Percentiles rank a stretch among this genome's conserved stretches.
These are phyloP conservation scores for Amauroascus verrucosus DNA, from an alignment of 2,329 filamentous ascomycete genomes.

Conservation along the genomic window DNA sequence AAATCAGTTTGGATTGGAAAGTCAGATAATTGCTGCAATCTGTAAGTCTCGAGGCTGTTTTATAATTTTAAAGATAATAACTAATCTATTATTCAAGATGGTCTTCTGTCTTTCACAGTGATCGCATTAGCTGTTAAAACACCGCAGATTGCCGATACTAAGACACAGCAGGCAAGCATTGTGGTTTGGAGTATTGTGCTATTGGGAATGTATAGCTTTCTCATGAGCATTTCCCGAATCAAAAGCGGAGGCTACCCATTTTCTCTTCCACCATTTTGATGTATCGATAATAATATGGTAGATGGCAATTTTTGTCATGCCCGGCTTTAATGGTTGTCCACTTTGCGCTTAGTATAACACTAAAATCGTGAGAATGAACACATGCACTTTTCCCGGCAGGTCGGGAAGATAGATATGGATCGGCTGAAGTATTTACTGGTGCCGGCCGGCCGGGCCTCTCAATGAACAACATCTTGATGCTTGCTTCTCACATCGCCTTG, in stretches of 20 bases:
- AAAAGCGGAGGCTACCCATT: constrained; percentile 97
- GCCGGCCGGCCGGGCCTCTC: no score
- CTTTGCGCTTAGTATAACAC: no score
- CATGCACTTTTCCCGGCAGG: no score
- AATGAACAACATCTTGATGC: no score
- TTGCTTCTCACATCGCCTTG: no score
- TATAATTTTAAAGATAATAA: constrained; percentile 20
- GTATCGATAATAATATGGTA: no score
- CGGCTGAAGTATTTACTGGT: no score
- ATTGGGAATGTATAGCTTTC: constrained; percentile 80
- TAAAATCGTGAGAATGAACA: no score
- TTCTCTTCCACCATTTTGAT: constrained; percentile 75
- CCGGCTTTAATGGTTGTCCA: no score
- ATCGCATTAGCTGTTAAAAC: constrained; percentile 89
- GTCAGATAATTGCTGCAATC: constrained; percentile 84
- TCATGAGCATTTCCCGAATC: constrained; percentile 82
- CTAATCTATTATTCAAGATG: constrained; percentile 43
- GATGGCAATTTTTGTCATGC: no score
- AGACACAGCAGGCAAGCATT: constrained; percentile 69
- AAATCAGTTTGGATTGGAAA: constrained; percentile 87
- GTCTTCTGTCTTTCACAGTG: constrained; percentile 73
- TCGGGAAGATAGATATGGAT: no score
- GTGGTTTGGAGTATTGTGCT: constrained; percentile 68
- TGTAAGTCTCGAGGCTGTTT: constrained; percentile 52
- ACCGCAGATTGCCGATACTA: constrained; percentile 70